Evolutionary conservation across 768 basidiomycete species (phyloP), one percentile per base, ranked within the genome.

Genomic region (Tephrocybe sp.): DNA sequence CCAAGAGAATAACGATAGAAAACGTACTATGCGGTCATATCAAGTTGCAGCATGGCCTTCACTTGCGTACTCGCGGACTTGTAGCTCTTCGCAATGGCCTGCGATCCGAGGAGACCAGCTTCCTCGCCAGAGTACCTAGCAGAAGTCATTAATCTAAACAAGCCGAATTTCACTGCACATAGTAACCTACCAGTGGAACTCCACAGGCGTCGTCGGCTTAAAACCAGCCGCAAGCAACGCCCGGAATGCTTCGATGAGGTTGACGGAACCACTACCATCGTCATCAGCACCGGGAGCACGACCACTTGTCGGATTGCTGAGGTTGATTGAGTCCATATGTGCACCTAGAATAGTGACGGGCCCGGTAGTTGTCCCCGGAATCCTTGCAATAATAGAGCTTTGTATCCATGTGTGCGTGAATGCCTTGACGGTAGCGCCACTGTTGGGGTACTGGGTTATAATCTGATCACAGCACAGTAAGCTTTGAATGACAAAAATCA

Each of bases 1-100:
- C 3, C 25, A 15, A 45, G 23, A 24, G 50, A 10, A 20, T 10
- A 17, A 36, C 3, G 37, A 37, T 36, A 25, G 14, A 5, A 11
- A 21, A 60, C 69, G 34, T 46, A 68, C 67, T 71, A 72, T 15
- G 67, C 72, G 26, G 68, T 73, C 68, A 73, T 72, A 39, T 71
- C 73, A 49, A 81, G 74, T 74, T 84, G 62, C 66, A 68, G 48
- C 62, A 68, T 64, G 2, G 69, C 79, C 41, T 70, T 72, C 12
- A 81, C 73, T 38, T 71, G 60, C 40, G 62, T 64, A 12, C 67
- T 69, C 9, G 64, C 62, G 36, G 62, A 62, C 65, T 76, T 75
- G 65, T 81, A 82, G 30, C 61, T 63, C 50, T 70, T 73, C n/a
- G 77, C 75, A 44, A 80, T 66, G 17, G 73, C 76, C 55, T 74